Percentiles rank a stretch among this genome's conserved stretches.
Evolutionary conservation across 23 red algal genomes (phyloP).

Genomic region (Chondrus crispus): DNA sequence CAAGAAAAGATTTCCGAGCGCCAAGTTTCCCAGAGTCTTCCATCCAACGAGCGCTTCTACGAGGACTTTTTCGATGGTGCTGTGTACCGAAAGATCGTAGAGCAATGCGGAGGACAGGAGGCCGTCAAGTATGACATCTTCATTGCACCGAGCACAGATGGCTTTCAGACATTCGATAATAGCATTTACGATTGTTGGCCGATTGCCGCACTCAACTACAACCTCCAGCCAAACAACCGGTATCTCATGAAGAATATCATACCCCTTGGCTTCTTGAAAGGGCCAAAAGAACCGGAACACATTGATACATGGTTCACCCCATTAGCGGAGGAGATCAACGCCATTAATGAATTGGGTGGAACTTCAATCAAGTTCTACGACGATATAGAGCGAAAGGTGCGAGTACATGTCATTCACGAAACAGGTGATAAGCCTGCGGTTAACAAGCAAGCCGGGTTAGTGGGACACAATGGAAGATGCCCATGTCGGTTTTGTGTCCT

Average conservation of each 20-base stretch:
- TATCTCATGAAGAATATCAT: not conserved
- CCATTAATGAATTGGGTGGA: not conserved
- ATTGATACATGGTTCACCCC: not conserved
- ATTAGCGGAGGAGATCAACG: not conserved
- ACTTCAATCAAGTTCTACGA: not conserved
- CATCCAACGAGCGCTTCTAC: no score
- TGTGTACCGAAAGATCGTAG: not conserved
- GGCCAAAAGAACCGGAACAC: not conserved
- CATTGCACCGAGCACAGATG: not conserved
- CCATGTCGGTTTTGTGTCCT: not conserved
- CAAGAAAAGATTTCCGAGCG: no score
- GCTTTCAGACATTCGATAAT: not conserved
- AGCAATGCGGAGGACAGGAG: not conserved
- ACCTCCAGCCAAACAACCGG: no score
- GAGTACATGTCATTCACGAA: not conserved
- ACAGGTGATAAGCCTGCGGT: not conserved
- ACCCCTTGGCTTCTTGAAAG: not conserved
- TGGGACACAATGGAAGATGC: not conserved
- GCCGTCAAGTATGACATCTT: conserved; percentile 19
- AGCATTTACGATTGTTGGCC: not conserved
- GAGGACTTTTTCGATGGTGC: not conserved
- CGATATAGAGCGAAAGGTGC: not conserved
- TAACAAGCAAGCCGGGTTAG: not conserved
- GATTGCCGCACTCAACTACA: no score
- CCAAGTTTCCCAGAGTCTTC: no score